These are phyloP conservation scores for Globisporangium sylvaticum DNA, from an alignment of 352 stramenopile genomes.

Conservation along the genomic window DNA sequence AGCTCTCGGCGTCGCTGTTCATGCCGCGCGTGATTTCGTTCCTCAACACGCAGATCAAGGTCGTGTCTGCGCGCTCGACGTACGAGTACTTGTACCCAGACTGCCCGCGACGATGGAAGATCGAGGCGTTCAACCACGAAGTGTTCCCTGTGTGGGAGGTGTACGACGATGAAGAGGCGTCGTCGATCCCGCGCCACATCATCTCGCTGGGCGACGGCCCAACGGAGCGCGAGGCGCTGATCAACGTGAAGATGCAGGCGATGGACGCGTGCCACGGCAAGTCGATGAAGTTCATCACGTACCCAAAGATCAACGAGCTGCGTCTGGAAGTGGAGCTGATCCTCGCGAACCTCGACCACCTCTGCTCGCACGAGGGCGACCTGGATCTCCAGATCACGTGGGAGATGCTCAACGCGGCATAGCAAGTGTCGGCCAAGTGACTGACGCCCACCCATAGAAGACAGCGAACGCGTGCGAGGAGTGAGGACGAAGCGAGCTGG, in stretches of 20 bases:
- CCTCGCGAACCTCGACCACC: conserved; percentile 70
- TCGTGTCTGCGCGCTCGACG: conserved; percentile 87
- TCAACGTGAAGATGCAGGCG: conserved; percentile 83
- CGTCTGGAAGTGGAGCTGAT: conserved; percentile 80
- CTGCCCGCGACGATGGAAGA: conserved; percentile 84
- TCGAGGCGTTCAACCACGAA: conserved; percentile 86
- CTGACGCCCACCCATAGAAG: background rate
- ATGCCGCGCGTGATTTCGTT: conserved; percentile 80
- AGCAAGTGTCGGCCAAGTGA: background rate
- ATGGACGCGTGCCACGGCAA: conserved; percentile 80
- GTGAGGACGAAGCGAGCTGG: background rate
- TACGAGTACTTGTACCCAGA: conserved; percentile 89
- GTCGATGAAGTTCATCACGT: conserved; percentile 87
- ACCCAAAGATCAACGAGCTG: conserved; percentile 82
- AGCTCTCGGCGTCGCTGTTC: conserved; percentile 84
- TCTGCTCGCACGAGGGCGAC: conserved; percentile 80
- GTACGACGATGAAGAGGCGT: conserved; percentile 43
- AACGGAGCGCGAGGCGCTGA: conserved; percentile 79
- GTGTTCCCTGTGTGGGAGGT: conserved; percentile 76
- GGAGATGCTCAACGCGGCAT: conserved; percentile 74
- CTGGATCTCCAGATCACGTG: conserved; percentile 83
- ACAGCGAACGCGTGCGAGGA: conserved; percentile 2
- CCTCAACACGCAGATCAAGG: conserved; percentile 78
- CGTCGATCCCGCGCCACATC: conserved; percentile 59
- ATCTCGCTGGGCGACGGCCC: conserved; percentile 81